Base-by-base conservation (phyloP, 805 yeast species). In the Candida mattraensis region DNA sequence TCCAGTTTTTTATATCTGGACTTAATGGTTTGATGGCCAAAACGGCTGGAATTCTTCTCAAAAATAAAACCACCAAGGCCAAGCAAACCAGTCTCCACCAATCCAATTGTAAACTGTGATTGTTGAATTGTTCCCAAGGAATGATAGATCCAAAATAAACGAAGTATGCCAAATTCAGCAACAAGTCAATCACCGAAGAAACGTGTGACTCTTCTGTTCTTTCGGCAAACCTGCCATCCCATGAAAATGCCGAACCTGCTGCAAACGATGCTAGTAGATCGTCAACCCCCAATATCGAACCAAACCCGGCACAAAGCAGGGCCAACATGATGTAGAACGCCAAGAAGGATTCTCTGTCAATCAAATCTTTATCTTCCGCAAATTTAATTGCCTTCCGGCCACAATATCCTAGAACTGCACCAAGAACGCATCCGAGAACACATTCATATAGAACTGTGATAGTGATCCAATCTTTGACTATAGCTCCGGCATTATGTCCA, bases 161-260 rank as follows among this genome's bases (percentile, higher is more conserved):
- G 49, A 82, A 82, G 47, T 75, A 79, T 5, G 83, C 74, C 60
- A 82, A 68, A 57, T 83, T 83, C 18, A 82, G 62, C 38, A 81
- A 52, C 47, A 80, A 64, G 51, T 83, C 88, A 37, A 82, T 72
- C 12, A 77, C 80, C 0, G 81, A 78, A 19, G 85, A 76, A 11
- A 80, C 75, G 44, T 75, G 78, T 6, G 83, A 72, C 44, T 77
- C 79, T 47, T 75, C 76, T 2, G 83, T 78, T 41, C 69, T 70
- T 30, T 64, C 60, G 20, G 83, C 76, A 54, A 72, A 78, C 60
- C 76, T 76, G 16, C 86, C 87, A 53, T 79, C 78, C 88, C 88
- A 82, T 4, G 84, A 77, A 53, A 83, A 80, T 0, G 82, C 75
- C 2, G 83, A 73, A 17, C 88, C 88, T 2, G 87, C 87, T 5